phyloP scores from a whole-genome alignment of 2,329 filamentous ascomycete genomes.

The Aspergillus proliferans region DNA sequence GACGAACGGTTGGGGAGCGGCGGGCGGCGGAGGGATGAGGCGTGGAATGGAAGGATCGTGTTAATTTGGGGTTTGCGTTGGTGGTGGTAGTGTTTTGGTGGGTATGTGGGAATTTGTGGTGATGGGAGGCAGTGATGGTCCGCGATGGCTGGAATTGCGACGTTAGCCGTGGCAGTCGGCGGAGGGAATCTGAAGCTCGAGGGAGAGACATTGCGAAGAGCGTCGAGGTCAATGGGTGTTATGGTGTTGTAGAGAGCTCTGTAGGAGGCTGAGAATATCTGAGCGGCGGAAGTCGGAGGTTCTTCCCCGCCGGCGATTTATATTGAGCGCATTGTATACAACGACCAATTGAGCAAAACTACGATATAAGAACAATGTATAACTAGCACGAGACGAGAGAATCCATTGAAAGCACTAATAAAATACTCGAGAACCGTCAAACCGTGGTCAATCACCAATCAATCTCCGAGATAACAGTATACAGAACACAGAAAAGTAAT shows the following conservation, averaged over 20 bases:
- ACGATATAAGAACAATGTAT: too few species aligned
- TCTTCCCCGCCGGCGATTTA: conserved; percentile 3
- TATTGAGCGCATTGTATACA: neutral
- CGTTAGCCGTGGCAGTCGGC: conserved; percentile 9
- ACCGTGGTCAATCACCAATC: neutral
- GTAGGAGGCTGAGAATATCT: neutral
- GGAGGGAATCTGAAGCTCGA: conserved; percentile 9
- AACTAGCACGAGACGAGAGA: too few species aligned
- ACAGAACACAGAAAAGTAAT: conserved; percentile 1
- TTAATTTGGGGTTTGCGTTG: neutral
- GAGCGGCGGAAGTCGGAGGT: conserved; percentile 1
- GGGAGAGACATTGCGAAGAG: conserved; percentile 11
- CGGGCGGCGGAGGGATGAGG: conserved; percentile 2
- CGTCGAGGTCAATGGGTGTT: neutral
- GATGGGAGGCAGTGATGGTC: neutral
- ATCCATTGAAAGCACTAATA: neutral
- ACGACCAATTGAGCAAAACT: too few species aligned
- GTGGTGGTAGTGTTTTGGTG: neutral
- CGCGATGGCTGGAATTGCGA: neutral
- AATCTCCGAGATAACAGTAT: neutral
- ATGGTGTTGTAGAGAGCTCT: neutral
- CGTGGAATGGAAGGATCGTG: conserved; percentile 8
- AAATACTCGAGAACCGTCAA: conserved; percentile 2
- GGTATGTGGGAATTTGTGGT: neutral
- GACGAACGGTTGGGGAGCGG: conserved; percentile 7